phyloP scores from a whole-genome alignment of 495 filamentous ascomycete genomes.

The Neurospora sp. region DNA sequence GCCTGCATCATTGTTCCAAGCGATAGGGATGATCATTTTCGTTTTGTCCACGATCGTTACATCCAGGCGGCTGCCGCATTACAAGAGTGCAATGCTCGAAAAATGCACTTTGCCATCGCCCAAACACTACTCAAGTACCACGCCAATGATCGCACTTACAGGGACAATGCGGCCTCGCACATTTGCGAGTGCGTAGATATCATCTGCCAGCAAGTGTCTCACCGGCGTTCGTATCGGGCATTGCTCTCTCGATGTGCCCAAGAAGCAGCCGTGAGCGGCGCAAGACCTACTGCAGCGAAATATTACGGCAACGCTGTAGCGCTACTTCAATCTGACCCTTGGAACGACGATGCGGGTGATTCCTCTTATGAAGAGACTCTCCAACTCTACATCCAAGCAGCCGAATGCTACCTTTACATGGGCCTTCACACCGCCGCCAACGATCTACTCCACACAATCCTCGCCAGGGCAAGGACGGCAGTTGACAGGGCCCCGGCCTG shows the following conservation, averaged over 20 bases:
- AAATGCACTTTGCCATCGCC: constrained; percentile 84
- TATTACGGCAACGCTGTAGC: constrained; percentile 66
- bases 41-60: constrained; percentile 78
- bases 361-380: constrained; percentile 79
- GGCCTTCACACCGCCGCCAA: constrained; percentile 54
- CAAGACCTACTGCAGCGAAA: constrained; percentile 64
- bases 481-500: constrained; percentile 71
- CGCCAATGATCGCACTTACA: constrained; percentile 41
- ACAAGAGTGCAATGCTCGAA: constrained; percentile 55
- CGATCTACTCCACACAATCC: constrained; percentile 51
- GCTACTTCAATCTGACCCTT: constrained; percentile 70
- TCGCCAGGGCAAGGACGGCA: constrained; percentile 52
- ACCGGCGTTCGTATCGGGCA: constrained; percentile 56
- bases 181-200: constrained; percentile 63
- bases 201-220: constrained; percentile 51
- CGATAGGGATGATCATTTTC: constrained; percentile 64
- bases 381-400: constrained; percentile 59
- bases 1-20: constrained; percentile 66
- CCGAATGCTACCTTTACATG: constrained; percentile 76
- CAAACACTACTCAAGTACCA: constrained; percentile 66
- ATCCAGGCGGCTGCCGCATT: constrained; percentile 62
- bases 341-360: constrained; percentile 60
- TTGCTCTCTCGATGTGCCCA: constrained; percentile 68
- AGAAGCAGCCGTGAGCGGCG: constrained; percentile 67
- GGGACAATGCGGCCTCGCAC: constrained; percentile 65